Evolutionary conservation across 495 filamentous ascomycete genomes (phyloP).

Genomic region (Penicillium psychrofluorescens): DNA sequence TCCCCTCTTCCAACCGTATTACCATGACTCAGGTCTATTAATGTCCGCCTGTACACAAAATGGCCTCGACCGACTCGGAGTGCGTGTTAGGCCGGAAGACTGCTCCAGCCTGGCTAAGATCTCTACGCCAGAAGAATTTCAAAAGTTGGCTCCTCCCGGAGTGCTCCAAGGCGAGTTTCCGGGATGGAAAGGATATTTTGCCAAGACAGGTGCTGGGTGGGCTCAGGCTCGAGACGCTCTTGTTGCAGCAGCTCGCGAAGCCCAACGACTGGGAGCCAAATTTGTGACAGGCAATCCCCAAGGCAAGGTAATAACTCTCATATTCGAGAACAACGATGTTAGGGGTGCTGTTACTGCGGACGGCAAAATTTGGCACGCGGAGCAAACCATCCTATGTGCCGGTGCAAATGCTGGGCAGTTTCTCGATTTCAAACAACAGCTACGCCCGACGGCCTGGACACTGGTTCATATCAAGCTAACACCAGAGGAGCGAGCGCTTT

Average conservation of each 20-base stretch:
- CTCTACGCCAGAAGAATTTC: conserved; percentile 19
- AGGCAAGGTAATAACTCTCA: conserved; percentile 22
- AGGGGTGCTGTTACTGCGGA: conserved; percentile 21
- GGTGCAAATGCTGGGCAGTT: conserved; percentile 29
- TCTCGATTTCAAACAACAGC: conserved; percentile 34
- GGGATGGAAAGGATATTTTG: conserved; percentile 32
- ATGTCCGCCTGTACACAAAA: conserved; percentile 8
- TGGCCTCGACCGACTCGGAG: conserved; percentile 18
- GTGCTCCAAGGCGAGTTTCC: conserved; percentile 34
- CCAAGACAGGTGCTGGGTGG: conserved; percentile 30
- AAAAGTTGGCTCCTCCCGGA: conserved; percentile 29
- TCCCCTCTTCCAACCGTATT: conserved; percentile 36
- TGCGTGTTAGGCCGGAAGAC: conserved; percentile 13
- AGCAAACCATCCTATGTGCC: conserved; percentile 28
- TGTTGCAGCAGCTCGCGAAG: conserved; percentile 24
- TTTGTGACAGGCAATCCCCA: conserved; percentile 24
- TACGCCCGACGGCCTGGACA: conserved; percentile 40
- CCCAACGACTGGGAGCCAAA: conserved; percentile 26
- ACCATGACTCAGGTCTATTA: conserved; percentile 30
- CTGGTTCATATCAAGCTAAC: conserved; percentile 41
- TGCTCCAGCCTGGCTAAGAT: conserved; percentile 8
- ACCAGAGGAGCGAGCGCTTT: conserved; percentile 29
- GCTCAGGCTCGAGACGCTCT: conserved; percentile 29
- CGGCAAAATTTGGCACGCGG: conserved; percentile 18
- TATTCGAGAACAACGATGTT: conserved; percentile 19